Conservation (phyloP, 2,329 filamentous ascomycete species). For the Parascedosporium putredinis region DNA sequence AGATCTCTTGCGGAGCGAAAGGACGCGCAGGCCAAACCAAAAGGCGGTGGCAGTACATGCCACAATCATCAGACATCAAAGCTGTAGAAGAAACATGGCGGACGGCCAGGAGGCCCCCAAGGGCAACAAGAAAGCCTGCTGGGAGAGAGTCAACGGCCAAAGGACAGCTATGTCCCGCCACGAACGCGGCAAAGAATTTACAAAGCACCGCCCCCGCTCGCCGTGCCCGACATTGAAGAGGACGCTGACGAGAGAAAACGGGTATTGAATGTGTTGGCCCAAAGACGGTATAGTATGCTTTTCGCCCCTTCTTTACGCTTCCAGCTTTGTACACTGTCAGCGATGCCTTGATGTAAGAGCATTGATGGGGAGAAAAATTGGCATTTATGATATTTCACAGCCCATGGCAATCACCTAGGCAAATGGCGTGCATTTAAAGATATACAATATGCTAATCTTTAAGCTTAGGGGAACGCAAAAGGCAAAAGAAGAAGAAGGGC, state of each 20-base stretch:
- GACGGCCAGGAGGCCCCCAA: too few species aligned
- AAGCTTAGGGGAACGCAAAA: constrained; percentile 18
- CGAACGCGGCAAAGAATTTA: constrained; percentile 28
- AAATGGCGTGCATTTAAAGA: neutral
- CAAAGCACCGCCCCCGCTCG: constrained; percentile 29
- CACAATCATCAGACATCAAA: too few species aligned
- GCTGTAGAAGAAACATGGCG: too few species aligned
- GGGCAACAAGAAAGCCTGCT: too few species aligned
- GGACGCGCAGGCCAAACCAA: too few species aligned
- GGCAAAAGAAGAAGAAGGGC: constrained; percentile 11
- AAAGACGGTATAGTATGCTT: constrained; percentile 40
- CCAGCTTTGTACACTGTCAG: neutral
- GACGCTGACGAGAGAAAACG: constrained; percentile 43
- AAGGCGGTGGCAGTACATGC: too few species aligned
- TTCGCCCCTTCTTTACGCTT: neutral
- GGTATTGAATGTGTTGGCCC: constrained; percentile 42
- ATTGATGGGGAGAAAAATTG: too few species aligned
- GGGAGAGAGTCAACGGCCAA: too few species aligned
- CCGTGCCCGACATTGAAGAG: constrained; percentile 36
- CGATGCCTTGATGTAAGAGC: too few species aligned
- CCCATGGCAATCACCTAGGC: too few species aligned
- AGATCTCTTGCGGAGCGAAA: too few species aligned
- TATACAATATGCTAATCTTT: neutral
- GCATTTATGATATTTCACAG: too few species aligned
- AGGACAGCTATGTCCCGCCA: constrained; percentile 13